phyloP scores from a whole-genome alignment of 768 basidiomycete genomes.

The Boletus sp. region DNA sequence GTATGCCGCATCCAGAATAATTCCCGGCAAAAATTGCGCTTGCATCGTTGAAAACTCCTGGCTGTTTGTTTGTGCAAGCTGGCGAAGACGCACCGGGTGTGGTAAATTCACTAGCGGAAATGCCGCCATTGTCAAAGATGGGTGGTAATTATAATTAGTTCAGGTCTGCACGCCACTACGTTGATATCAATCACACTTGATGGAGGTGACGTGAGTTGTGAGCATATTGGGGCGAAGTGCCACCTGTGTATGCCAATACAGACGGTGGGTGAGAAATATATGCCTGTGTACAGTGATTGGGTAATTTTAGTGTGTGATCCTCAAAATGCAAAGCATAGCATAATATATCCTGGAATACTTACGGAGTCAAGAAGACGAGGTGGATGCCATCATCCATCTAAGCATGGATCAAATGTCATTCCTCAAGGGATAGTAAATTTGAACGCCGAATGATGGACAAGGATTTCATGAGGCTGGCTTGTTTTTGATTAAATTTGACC shows the following conservation, averaged over 20 bases:
- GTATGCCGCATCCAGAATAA: not conserved
- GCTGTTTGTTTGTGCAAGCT: not conserved
- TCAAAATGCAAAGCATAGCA: not conserved
- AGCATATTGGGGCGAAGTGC: not conserved
- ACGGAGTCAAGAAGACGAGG: not conserved
- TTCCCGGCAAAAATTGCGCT: not conserved
- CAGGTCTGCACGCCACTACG: not conserved
- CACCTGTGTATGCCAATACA: not conserved
- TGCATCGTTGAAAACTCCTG: not conserved
- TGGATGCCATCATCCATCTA: not conserved
- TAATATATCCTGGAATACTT: not conserved
- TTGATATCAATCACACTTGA: slow-evolving; percentile 2
- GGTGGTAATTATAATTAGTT: not conserved
- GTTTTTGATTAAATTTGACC: not conserved
- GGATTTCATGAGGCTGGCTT: not conserved
- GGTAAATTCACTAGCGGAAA: not conserved
- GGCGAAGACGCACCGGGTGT: not conserved
- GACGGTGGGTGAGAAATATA: not conserved
- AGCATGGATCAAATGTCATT: not conserved
- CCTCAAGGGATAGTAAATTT: not conserved
- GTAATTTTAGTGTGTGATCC: not conserved
- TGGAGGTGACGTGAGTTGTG: not conserved
- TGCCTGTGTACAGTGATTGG: not conserved
- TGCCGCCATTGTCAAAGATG: not conserved
- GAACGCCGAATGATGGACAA: not conserved